Percentiles rank a stretch among this genome's conserved stretches.
These are phyloP conservation scores for Candida adriatica DNA, from an alignment of 805 yeast species.

Conservation along the genomic window DNA sequence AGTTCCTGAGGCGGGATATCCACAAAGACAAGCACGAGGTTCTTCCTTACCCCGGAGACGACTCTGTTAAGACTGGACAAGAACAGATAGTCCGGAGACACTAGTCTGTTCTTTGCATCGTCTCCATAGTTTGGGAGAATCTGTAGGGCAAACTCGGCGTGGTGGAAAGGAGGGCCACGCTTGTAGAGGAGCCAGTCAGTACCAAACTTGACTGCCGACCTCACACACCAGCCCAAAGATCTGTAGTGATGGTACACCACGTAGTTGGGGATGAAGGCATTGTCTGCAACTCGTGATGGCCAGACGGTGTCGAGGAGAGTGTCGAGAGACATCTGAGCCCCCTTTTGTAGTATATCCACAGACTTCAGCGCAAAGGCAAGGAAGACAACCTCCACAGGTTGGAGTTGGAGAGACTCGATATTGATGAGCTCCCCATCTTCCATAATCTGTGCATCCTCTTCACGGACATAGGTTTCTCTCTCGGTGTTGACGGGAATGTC, in stretches of 20 bases:
- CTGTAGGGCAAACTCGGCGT: slow-evolving; percentile 77
- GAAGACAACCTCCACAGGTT: slow-evolving; percentile 72
- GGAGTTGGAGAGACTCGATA: slow-evolving; percentile 46
- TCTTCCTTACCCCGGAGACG: slow-evolving; percentile 80
- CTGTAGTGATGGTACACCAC: slow-evolving; percentile 82
- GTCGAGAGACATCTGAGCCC: slow-evolving; percentile 10
- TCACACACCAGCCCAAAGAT: slow-evolving; percentile 89
- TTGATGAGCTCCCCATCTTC: slow-evolving; percentile 26
- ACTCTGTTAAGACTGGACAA: slow-evolving; percentile 70
- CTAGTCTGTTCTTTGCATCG: slow-evolving; percentile 22
- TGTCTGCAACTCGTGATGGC: slow-evolving; percentile 14
- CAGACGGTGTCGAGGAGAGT: slow-evolving; percentile 11
- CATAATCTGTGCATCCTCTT: slow-evolving; percentile 31
- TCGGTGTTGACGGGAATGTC: slow-evolving; percentile 21
- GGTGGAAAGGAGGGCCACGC: slow-evolving; percentile 92
- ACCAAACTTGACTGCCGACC: slow-evolving; percentile 90
- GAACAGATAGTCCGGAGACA: slow-evolving; percentile 46
- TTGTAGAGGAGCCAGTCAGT: slow-evolving; percentile 77
- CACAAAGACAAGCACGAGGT: slow-evolving; percentile 62
- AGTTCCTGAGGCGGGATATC: slow-evolving; percentile 39
- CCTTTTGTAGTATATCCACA: slow-evolving; percentile 29
- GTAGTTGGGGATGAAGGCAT: slow-evolving; percentile 35
- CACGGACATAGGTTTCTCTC: slow-evolving; percentile 21
- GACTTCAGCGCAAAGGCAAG: slow-evolving; percentile 51
- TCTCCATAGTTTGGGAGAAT: slow-evolving; percentile 36